These are phyloP conservation scores for Tricholoma sp. DNA, from an alignment of 768 basidiomycete genomes.

Conservation along the genomic window DNA sequence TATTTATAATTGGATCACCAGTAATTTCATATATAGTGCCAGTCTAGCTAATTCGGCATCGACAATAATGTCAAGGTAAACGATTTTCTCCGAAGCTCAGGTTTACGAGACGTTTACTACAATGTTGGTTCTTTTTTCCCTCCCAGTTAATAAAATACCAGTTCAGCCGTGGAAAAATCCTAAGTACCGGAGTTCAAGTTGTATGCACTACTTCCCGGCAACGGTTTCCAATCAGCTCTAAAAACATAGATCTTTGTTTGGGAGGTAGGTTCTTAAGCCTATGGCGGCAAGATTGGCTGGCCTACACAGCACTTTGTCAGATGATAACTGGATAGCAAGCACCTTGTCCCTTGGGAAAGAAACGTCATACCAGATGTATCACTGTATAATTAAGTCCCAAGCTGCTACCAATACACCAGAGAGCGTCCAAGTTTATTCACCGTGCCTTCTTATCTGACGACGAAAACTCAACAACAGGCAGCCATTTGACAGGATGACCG, in stretches of 20 bases:
- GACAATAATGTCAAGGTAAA: not conserved
- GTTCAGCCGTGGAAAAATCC: not conserved
- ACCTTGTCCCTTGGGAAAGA: too few relatives aligned
- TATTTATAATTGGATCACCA: not conserved
- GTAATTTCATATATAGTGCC: not conserved
- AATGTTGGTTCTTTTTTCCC: not conserved
- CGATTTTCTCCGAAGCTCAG: not conserved
- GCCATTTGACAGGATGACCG: constrained; percentile 57
- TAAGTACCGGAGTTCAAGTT: too few relatives aligned
- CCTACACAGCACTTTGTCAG: not conserved
- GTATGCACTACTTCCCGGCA: too few relatives aligned
- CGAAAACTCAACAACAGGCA: constrained; percentile 27
- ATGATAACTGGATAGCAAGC: too few relatives aligned
- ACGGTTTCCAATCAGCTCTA: too few relatives aligned
- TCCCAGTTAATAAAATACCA: not conserved
- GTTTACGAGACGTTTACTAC: too few relatives aligned
- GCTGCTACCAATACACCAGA: not conserved
- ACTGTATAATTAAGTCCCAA: not conserved
- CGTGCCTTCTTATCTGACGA: not conserved
- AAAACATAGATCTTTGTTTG: not conserved
- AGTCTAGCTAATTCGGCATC: not conserved
- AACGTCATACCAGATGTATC: too few relatives aligned
- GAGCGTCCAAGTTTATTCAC: not conserved
- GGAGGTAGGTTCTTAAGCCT: not conserved
- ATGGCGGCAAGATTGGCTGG: not conserved